Percentiles rank a stretch among this genome's conserved stretches.
These are phyloP conservation scores for Chlorociboria aeruginascens DNA, from an alignment of 495 filamentous ascomycete species.

Conservation along the genomic window DNA sequence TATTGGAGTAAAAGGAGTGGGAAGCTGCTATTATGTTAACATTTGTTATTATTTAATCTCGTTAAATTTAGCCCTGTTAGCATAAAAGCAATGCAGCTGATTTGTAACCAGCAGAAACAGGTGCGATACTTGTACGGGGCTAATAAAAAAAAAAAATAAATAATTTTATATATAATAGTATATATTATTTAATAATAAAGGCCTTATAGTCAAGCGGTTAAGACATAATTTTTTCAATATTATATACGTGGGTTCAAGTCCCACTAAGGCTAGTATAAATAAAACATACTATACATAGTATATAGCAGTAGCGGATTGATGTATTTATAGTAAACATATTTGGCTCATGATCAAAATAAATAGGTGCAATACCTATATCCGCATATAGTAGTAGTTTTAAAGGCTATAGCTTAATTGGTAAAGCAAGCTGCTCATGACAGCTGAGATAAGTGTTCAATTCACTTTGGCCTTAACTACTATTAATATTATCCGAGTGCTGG, in stretches of 20 bases:
- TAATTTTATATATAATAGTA: too few species aligned
- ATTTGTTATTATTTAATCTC: not conserved
- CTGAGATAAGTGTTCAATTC: slow-evolving; percentile 21
- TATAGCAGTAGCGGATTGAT: slow-evolving; percentile 17
- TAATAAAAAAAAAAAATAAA: not conserved
- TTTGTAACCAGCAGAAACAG: not conserved
- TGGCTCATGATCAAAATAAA: slow-evolving; percentile 21
- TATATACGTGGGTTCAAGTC: not conserved
- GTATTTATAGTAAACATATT: slow-evolving; percentile 23
- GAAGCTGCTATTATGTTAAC: not conserved
- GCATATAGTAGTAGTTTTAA: slow-evolving; percentile 8
- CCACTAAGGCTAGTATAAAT: not conserved
- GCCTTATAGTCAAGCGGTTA: slow-evolving; percentile 1
- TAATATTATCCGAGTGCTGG: slow-evolving; percentile 22
- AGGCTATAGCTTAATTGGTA: slow-evolving; percentile 20
- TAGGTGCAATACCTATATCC: slow-evolving; percentile 22
- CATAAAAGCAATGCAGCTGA: slow-evolving; percentile 1
- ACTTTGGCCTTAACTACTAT: slow-evolving; percentile 14
- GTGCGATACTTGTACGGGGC: not conserved
- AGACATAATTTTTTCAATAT: not conserved
- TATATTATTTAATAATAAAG: not conserved
- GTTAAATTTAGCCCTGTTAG: not conserved
- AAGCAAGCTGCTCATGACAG: slow-evolving; percentile 22
- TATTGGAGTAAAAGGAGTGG: too few species aligned
- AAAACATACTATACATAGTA: not conserved